Evolutionary conservation across 1,284 basidiomycete genomes (phyloP).

Genomic region (Boletus mariae): DNA sequence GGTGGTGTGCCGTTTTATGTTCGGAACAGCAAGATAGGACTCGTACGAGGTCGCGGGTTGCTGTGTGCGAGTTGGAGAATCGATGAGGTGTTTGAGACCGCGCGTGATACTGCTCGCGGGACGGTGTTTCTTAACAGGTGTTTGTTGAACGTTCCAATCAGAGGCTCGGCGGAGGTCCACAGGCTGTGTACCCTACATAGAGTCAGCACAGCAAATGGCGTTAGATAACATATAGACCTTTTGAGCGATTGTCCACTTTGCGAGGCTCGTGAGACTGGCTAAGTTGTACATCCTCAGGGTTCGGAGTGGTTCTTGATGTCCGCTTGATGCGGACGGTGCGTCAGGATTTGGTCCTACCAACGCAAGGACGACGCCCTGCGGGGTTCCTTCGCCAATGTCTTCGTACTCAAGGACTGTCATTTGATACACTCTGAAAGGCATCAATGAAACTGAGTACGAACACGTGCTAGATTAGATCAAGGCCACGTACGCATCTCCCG

Average conservation of each 20-base stretch:
- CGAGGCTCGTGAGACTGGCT: slow-evolving; percentile 65
- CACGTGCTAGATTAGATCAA: neutral
- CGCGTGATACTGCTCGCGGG: slow-evolving; percentile 56
- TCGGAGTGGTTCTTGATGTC: slow-evolving; percentile 50
- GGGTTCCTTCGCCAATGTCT: slow-evolving; percentile 52
- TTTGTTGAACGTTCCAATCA: slow-evolving; percentile 49
- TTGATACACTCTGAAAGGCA: slow-evolving; percentile 57
- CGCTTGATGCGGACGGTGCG: slow-evolving; percentile 39
- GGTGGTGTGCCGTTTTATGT: slow-evolving; percentile 24
- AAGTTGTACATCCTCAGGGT: slow-evolving; percentile 77
- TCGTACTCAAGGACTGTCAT: slow-evolving; percentile 71
- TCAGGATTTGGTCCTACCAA: slow-evolving; percentile 62
- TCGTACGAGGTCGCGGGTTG: slow-evolving; percentile 33
- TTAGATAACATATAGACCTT: slow-evolving; percentile 43
- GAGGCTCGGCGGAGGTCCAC: slow-evolving; percentile 54
- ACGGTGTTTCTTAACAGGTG: slow-evolving; percentile 52
- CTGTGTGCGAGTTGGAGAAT: slow-evolving; percentile 36
- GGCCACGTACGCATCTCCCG: slow-evolving; percentile 62
- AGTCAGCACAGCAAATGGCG: slow-evolving; percentile 5
- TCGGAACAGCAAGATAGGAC: slow-evolving; percentile 30
- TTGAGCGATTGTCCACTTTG: slow-evolving; percentile 65
- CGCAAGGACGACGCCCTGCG: slow-evolving; percentile 70
- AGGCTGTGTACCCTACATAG: slow-evolving; percentile 51
- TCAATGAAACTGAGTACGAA: slow-evolving; percentile 2
- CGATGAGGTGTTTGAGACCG: slow-evolving; percentile 54